Conservation (phyloP, 352 stramenopile genomes). For the Lagenidium sp. region DNA sequence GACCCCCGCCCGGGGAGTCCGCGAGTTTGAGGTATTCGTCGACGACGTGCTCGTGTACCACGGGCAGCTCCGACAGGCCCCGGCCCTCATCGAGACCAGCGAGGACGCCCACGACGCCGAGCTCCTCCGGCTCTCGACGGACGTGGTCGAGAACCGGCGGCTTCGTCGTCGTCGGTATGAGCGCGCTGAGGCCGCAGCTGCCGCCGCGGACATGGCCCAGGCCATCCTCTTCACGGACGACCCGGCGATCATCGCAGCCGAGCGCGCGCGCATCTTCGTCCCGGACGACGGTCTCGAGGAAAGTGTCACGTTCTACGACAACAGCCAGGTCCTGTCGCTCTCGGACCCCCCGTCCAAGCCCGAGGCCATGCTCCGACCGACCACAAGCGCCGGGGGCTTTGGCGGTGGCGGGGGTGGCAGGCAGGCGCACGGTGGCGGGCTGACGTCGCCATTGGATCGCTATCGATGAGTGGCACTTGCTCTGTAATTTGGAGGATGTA, state of each 20-base stretch:
- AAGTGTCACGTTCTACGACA: constrained; percentile 68
- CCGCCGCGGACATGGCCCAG: constrained; percentile 47
- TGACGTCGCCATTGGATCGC: no score
- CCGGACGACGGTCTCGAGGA: constrained; percentile 48
- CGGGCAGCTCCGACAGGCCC: constrained; percentile 35
- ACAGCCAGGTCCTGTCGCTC: constrained; percentile 60
- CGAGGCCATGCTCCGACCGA: constrained; percentile 27
- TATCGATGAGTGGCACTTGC: no score
- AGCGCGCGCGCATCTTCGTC: constrained; percentile 43
- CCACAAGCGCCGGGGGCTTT: constrained; percentile 31
- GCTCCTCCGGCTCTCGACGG: constrained; percentile 10
- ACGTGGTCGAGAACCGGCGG: constrained; percentile 28
- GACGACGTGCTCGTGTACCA: constrained; percentile 81
- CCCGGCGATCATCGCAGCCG: constrained; percentile 34
- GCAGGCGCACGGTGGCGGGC: no score
- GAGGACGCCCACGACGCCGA: constrained; percentile 15
- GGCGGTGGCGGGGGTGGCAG: background rate
- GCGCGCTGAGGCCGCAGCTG: constrained; percentile 29
- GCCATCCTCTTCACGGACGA: constrained; percentile 75
- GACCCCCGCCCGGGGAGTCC: constrained; percentile 61
- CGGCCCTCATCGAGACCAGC: constrained; percentile 17
- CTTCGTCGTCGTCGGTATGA: constrained; percentile 30
- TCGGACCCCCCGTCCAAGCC: constrained; percentile 35
- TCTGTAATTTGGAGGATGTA: no score
- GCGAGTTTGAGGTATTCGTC: constrained; percentile 75